Evolutionary conservation across 2,329 filamentous ascomycete species (phyloP).

Genomic region (Aspergillus arachidicola): DNA sequence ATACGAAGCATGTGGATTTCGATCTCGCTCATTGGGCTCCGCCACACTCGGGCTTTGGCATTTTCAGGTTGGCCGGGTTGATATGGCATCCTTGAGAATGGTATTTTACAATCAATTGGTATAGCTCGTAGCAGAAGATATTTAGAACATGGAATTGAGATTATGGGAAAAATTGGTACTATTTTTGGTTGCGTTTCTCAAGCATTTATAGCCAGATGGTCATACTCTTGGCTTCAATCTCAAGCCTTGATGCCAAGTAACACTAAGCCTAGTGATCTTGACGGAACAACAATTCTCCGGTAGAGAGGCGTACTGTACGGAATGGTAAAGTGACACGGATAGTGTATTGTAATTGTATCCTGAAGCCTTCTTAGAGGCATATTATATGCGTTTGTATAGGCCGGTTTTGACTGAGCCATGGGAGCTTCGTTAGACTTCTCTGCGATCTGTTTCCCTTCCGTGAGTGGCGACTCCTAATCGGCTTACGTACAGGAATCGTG

Average conservation of each 20-base stretch:
- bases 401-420: too few relatives aligned
- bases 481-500: background rate
- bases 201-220: too few relatives aligned
- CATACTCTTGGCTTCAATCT: background rate
- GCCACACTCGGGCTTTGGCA: constrained; percentile 19
- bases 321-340: background rate
- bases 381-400: too few relatives aligned
- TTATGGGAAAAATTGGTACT: too few relatives aligned
- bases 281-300: background rate
- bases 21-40: constrained; percentile 21
- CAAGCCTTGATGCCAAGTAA: background rate
- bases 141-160: too few relatives aligned
- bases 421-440: too few relatives aligned
- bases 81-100: constrained; percentile 12
- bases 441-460: too few relatives aligned
- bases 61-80: constrained; percentile 20
- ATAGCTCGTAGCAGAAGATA: too few relatives aligned
- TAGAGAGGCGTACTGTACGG: background rate
- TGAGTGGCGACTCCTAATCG: background rate
- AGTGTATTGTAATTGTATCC: too few relatives aligned
- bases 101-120: background rate
- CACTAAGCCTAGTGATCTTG: background rate
- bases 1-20: constrained; percentile 19
- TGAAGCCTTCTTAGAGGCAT: too few relatives aligned
- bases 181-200: too few relatives aligned